Evolutionary conservation across 176 grass and related monocot species (phyloP), one percentile per base, ranked within the genome.

Genomic region (Urochloa ruziziensis): DNA sequence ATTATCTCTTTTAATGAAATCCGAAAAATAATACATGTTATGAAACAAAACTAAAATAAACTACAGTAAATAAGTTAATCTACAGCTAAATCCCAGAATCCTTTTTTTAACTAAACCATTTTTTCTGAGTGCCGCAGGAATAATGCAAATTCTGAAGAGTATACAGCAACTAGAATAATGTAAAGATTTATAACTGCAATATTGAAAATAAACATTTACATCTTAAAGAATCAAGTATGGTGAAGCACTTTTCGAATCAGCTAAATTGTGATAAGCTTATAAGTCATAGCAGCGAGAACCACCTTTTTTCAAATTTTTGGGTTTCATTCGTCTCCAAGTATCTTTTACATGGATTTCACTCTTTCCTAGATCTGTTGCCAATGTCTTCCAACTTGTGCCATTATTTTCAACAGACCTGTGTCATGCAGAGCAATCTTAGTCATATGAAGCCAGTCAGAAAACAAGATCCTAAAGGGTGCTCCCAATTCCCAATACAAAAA

Each of bases 341-440:
- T 98, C 95, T 91, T 98, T 98, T 70, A 98, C 74, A 82, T 90
- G 89, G 13, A 85, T 42, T 16, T 65, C 17, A 37, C 83, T 86
- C 82, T 84, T 94, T 10, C 73, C 76, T 90, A 93, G 68, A 75
- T 91, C n/a, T 5, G 4, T 25, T 78, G 90, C 92, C 73, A 95
- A 74, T 70, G 4, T 74, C 80, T 57, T 86, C 92, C 90, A 98
- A 6, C 71, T 10, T 3, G 58, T 48, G 53, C 95, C 92, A 48
- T 95, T 73, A 10, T 4, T 49, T 78, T 84, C 42, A 17, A 91
- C 80, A 86, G 85, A 94, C 15, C 94, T 98, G 79, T 57, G 15
- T 62, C 29, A 51, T 37, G 14, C 69, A 90, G 46, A 23, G 19
- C 7, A 68, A 88, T 77, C 44, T 54, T 81, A 49, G 65, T 83